Evolutionary conservation across 345 rosid species (phyloP).

Genomic region (Linum usitatissimum): DNA sequence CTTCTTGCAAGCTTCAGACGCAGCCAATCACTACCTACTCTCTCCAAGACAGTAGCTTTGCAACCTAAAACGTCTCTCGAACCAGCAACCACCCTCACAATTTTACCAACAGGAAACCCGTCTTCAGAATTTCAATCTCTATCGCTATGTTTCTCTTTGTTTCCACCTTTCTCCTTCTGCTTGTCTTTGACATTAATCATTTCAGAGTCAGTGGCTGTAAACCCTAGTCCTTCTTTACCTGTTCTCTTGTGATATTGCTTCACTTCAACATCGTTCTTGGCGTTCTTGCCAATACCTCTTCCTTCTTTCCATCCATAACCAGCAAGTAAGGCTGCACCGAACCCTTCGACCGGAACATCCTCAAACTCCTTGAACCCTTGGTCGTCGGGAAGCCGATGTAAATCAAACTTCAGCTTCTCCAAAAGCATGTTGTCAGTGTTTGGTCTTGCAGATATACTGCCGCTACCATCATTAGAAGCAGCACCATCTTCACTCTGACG

Average conservation of each 20-base stretch:
- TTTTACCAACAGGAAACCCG: constrained; percentile 37
- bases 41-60: constrained; percentile 47
- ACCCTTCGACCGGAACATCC: constrained; percentile 68
- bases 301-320: constrained; percentile 92
- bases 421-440: constrained; percentile 28
- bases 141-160: constrained; percentile 1
- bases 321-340: constrained; percentile 55
- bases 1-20: constrained; percentile 35
- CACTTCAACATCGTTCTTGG: constrained; percentile 56
- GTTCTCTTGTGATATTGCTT: constrained; percentile 44
- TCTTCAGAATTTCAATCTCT: constrained; percentile 13
- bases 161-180: constrained; percentile 2
- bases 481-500: constrained; percentile 20
- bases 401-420: constrained; percentile 41
- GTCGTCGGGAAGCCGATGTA: constrained; percentile 55
- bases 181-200: background rate
- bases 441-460: background rate
- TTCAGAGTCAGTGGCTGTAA: constrained; percentile 10
- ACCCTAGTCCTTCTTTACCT: constrained; percentile 53
- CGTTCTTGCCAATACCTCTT: constrained; percentile 64
- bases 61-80: constrained; percentile 39
- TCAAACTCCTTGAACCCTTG: constrained; percentile 48
- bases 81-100: constrained; percentile 43
- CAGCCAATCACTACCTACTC: constrained; percentile 15
- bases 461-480: background rate